These are phyloP conservation scores for Furcasterigmium furcatum DNA, from an alignment of 2,329 filamentous ascomycete genomes.

Conservation along the genomic window DNA sequence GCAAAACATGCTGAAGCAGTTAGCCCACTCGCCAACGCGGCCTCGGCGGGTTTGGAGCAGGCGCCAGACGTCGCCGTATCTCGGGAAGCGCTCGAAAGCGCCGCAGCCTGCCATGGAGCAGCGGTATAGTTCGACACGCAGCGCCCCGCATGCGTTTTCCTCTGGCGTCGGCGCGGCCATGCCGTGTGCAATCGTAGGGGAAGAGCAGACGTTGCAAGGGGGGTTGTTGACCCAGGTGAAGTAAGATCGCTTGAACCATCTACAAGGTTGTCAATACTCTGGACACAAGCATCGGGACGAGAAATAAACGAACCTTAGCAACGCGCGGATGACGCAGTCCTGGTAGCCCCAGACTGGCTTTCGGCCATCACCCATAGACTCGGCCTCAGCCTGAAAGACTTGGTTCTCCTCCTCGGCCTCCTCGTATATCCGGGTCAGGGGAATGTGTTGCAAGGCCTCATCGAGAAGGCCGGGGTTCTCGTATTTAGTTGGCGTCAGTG, in stretches of 20 bases:
- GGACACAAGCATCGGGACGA: background rate
- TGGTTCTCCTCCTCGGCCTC: constrained; percentile 94
- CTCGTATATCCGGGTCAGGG: constrained; percentile 85
- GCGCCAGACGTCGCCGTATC: constrained; percentile 94
- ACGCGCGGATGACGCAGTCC: constrained; percentile 87
- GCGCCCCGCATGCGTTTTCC: constrained; percentile 83
- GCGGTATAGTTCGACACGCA: constrained; percentile 84
- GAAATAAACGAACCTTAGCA: constrained; percentile 58
- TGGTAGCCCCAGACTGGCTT: constrained; percentile 95
- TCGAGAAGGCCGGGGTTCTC: constrained; percentile 95
- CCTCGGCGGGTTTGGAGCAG: constrained; percentile 83
- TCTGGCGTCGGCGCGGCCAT: constrained; percentile 84
- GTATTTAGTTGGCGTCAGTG: constrained; percentile 86
- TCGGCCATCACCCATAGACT: constrained; percentile 76
- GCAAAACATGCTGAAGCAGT: constrained; percentile 98
- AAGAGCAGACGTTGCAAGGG: constrained; percentile 75
- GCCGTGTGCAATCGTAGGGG: constrained; percentile 78
- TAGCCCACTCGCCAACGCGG: constrained; percentile 92
- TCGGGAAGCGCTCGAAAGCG: constrained; percentile 82
- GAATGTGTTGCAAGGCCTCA: constrained; percentile 83
- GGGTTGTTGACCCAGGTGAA: constrained; percentile 98
- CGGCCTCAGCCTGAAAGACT: constrained; percentile 81
- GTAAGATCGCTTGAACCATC: constrained; percentile 95
- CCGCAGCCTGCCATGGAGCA: constrained; percentile 76
- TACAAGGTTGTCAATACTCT: constrained; percentile 22